Conservation (phyloP, 2,329 filamentous ascomycete genomes). For the Cladosporium oxysporum region DNA sequence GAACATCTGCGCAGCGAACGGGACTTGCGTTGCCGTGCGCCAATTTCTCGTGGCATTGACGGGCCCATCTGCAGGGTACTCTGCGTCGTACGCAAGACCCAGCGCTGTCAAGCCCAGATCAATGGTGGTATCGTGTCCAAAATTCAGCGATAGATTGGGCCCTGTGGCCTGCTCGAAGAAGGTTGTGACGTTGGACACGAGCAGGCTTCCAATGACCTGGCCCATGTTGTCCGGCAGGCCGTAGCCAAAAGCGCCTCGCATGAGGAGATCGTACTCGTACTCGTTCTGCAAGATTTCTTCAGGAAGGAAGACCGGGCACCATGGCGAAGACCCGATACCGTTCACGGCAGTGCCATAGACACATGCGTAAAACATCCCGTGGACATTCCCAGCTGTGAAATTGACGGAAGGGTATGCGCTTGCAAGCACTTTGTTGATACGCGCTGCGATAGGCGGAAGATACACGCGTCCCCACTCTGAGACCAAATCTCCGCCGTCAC, state of each 20-base stretch:
- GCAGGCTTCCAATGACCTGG: not conserved
- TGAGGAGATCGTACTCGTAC: slow-evolving; percentile 4
- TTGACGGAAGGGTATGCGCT: slow-evolving; percentile 1
- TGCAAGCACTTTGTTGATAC: slow-evolving; percentile 4
- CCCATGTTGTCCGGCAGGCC: slow-evolving; percentile 1
- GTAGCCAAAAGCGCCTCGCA: slow-evolving; percentile 2
- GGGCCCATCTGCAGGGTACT: not conserved
- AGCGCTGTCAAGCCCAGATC: slow-evolving; percentile 3
- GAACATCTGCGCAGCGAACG: slow-evolving; percentile 6
- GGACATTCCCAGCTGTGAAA: not conserved
- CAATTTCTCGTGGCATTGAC: not conserved
- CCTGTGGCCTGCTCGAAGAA: not conserved
- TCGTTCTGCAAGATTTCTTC: slow-evolving; percentile 5
- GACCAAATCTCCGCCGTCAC: not conserved
- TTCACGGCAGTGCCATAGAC: not conserved
- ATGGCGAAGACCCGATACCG: not conserved
- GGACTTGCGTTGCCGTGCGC: slow-evolving; percentile 1
- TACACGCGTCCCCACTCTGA: not conserved
- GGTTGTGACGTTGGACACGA: slow-evolving; percentile 5
- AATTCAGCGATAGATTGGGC: not conserved
- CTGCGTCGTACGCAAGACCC: slow-evolving; percentile 5
- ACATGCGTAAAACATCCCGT: not conserved
- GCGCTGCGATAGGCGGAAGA: not conserved
- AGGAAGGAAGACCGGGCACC: not conserved
- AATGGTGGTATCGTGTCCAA: not conserved